phyloP scores from a whole-genome alignment of 495 filamentous ascomycete species.

The Neurospora africana region DNA sequence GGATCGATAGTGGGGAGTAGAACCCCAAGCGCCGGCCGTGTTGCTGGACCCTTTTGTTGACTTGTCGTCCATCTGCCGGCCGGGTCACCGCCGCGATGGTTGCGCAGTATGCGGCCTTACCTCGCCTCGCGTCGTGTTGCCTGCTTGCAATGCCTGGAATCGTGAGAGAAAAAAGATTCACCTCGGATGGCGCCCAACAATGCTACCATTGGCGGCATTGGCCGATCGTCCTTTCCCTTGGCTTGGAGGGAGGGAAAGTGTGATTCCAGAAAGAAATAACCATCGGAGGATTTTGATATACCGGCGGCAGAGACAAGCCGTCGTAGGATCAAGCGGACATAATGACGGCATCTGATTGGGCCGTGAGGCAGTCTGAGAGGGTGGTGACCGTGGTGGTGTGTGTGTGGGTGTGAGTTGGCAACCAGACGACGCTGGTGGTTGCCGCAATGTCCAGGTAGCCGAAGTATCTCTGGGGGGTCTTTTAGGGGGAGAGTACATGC shows the following conservation, averaged over 20 bases:
- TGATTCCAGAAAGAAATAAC: slow-evolving; percentile 3
- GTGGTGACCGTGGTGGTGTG: background rate
- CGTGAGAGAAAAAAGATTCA: background rate
- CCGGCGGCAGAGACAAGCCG: background rate
- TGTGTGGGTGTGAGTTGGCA: slow-evolving; percentile 19
- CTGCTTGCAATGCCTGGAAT: background rate
- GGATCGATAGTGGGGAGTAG: background rate
- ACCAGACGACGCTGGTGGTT: slow-evolving; percentile 12
- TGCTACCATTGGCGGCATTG: slow-evolving; percentile 7
- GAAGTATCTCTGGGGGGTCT: background rate
- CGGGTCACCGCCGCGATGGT: background rate
- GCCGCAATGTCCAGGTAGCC: background rate
- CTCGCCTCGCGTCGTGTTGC: background rate
- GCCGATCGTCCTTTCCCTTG: slow-evolving; percentile 6
- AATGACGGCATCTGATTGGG: background rate
- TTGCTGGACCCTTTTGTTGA: background rate
- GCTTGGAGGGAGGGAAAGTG: background rate
- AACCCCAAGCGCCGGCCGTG: background rate
- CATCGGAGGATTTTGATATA: background rate
- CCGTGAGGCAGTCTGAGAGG: background rate
- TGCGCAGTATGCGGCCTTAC: background rate
- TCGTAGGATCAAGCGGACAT: background rate
- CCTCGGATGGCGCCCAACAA: slow-evolving; percentile 3
- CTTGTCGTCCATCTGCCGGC: background rate
- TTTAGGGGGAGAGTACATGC: background rate